Evolutionary conservation across 2,329 filamentous ascomycete species (phyloP).

Genomic region (Malbranchea zuffiana): DNA sequence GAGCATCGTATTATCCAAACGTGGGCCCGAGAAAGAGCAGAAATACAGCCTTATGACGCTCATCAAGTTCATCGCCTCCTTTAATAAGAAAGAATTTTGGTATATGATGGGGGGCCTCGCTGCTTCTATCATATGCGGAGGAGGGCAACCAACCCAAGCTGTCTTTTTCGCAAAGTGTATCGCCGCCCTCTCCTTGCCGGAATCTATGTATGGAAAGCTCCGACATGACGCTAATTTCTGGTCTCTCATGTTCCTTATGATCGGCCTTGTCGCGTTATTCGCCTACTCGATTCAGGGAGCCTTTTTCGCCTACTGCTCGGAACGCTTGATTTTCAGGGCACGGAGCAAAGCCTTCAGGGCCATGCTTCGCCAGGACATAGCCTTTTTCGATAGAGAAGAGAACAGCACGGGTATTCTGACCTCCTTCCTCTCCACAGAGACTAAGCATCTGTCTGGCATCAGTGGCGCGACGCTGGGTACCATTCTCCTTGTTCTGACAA

Average conservation of each 20-base stretch:
- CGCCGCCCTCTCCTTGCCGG: slow-evolving; percentile 52
- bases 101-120: slow-evolving; percentile 63
- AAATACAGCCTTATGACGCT: slow-evolving; percentile 64
- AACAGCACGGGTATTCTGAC: slow-evolving; percentile 84
- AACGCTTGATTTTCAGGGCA: slow-evolving; percentile 71
- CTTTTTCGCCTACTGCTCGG: slow-evolving; percentile 75
- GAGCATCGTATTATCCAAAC: slow-evolving; percentile 56
- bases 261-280: slow-evolving; percentile 63
- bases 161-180: slow-evolving; percentile 89
- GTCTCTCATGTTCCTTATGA: slow-evolving; percentile 78
- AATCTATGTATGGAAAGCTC: slow-evolving; percentile 44
- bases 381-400: slow-evolving; percentile 81
- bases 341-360: slow-evolving; percentile 72
- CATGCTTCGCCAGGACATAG: slow-evolving; percentile 84
- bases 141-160: slow-evolving; percentile 63
- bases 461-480: slow-evolving; percentile 82
- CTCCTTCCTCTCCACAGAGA: slow-evolving; percentile 78
- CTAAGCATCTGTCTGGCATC: slow-evolving; percentile 77
- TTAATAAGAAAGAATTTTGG: slow-evolving; percentile 63
- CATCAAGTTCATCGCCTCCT: slow-evolving; percentile 66
- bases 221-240: slow-evolving; percentile 70
- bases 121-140: slow-evolving; percentile 66
- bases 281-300: slow-evolving; percentile 58
- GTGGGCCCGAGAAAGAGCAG: slow-evolving; percentile 38
- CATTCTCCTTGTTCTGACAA: slow-evolving; percentile 67